Evolutionary conservation across 1,139 yeast genomes (phyloP).

Genomic region (Kurtzmaniella quercitrusa): DNA sequence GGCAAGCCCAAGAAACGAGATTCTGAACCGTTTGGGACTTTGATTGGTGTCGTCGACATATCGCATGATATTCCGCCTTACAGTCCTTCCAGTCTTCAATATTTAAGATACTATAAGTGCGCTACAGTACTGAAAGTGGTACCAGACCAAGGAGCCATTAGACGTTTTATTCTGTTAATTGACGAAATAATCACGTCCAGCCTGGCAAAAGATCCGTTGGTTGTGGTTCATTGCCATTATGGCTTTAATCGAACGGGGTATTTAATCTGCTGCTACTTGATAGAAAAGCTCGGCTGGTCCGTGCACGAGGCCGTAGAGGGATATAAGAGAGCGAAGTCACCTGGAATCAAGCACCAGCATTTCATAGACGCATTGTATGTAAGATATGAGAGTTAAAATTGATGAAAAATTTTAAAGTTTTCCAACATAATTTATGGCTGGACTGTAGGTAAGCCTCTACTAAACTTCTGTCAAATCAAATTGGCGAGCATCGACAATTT

Average conservation of each 20-base stretch:
- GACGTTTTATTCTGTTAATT: constrained; percentile 52
- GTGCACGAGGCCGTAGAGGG: constrained; percentile 64
- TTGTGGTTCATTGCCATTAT: constrained; percentile 78
- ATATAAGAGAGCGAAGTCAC: constrained; percentile 54
- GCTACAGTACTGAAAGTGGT: constrained; percentile 78
- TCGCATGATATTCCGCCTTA: constrained; percentile 78
- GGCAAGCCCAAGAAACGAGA: constrained; percentile 20
- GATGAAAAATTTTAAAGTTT: neutral
- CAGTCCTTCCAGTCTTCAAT: constrained; percentile 52
- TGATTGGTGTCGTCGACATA: constrained; percentile 64
- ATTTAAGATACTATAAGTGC: constrained; percentile 61
- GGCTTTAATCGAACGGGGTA: constrained; percentile 82
- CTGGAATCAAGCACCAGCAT: constrained; percentile 78
- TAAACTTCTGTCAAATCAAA: neutral
- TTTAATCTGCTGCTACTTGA: constrained; percentile 64
- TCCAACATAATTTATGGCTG: no score
- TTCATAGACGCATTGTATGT: constrained; percentile 72
- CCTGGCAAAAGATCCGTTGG: constrained; percentile 27
- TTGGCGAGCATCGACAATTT: neutral
- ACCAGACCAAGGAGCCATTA: constrained; percentile 60
- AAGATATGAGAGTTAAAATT: constrained; percentile 42
- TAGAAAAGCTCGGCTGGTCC: constrained; percentile 56
- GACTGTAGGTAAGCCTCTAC: no score
- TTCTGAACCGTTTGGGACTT: constrained; percentile 25
- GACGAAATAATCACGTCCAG: constrained; percentile 39